Evolutionary conservation across 1,284 basidiomycete species (phyloP).

Genomic region (Tilletia setariae): DNA sequence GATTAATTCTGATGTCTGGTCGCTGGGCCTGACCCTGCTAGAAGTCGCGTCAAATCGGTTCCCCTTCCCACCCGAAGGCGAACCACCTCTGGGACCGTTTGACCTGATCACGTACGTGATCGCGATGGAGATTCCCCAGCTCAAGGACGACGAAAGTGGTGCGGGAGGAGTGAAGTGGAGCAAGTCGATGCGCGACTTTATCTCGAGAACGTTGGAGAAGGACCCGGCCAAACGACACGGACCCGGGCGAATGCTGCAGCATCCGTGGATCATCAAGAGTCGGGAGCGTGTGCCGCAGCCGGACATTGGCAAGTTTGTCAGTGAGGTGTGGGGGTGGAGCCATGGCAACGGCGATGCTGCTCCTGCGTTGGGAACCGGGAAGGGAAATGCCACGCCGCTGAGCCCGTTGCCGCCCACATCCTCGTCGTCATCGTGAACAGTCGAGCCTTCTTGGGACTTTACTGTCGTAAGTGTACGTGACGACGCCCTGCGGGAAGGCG

Average conservation of each 20-base stretch:
- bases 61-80: slow-evolving; percentile 83
- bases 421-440: too few species aligned
- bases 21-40: slow-evolving; percentile 84
- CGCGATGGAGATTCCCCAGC: slow-evolving; percentile 75
- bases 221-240: slow-evolving; percentile 67
- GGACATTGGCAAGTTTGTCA: slow-evolving; percentile 67
- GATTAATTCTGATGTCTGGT: slow-evolving; percentile 97
- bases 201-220: slow-evolving; percentile 72
- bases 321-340: slow-evolving; percentile 83
- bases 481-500: too few species aligned
- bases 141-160: slow-evolving; percentile 63
- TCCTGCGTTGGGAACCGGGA: too few species aligned
- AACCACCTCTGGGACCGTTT: slow-evolving; percentile 69
- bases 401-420: too few species aligned
- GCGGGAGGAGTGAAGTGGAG: slow-evolving; percentile 66
- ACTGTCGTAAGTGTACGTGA: too few species aligned
- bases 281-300: slow-evolving; percentile 71
- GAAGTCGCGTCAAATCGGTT: slow-evolving; percentile 92
- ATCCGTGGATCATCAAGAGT: slow-evolving; percentile 78
- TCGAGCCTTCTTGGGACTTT: too few species aligned
- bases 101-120: slow-evolving; percentile 91
- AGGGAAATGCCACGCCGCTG: too few species aligned
- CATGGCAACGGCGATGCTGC: too few species aligned
- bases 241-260: slow-evolving; percentile 77
- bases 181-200: slow-evolving; percentile 85